A percentile compares a stretch with the other conserved stretches of the same genome.
These are phyloP conservation scores for Psilocybe subaeruginosa DNA, from an alignment of 768 basidiomycete genomes.

Conservation along the genomic window DNA sequence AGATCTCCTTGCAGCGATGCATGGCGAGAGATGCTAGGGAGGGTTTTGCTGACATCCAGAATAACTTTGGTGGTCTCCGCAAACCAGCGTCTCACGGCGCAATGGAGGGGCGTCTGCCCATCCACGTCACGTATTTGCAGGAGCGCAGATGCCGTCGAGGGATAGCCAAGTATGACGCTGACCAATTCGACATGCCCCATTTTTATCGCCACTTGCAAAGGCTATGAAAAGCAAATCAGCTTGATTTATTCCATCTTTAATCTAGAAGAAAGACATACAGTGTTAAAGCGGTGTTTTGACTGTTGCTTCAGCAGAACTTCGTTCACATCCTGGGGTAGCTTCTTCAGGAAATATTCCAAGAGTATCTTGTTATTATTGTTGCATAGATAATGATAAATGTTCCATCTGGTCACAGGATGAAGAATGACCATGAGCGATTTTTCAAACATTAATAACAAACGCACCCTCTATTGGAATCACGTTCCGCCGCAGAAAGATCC, in stretches of 20 bases:
- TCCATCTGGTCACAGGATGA: conserved; percentile 41
- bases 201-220: conserved; percentile 55
- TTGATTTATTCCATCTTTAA: background rate
- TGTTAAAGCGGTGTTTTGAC: conserved; percentile 43
- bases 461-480: background rate
- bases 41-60: conserved; percentile 16
- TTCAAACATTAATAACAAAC: background rate
- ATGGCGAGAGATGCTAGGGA: conserved; percentile 10
- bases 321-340: conserved; percentile 53
- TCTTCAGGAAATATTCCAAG: conserved; percentile 48
- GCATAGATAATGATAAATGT: conserved; percentile 57
- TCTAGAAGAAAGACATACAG: conserved; percentile 9
- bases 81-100: conserved; percentile 39
- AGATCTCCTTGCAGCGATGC: conserved; percentile 37
- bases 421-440: no score
- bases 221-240: conserved; percentile 34
- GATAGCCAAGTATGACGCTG: conserved; percentile 40
- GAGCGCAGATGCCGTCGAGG: conserved; percentile 28
- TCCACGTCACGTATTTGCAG: conserved; percentile 42
- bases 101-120: conserved; percentile 55
- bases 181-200: conserved; percentile 29
- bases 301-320: conserved; percentile 46
- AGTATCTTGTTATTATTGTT: conserved; percentile 26
- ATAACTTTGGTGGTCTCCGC: conserved; percentile 38
- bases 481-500: background rate